Percentiles rank a stretch among this genome's conserved stretches.
Evolutionary conservation across 768 basidiomycete species (phyloP).

Genomic region (Lentinus brumalis): DNA sequence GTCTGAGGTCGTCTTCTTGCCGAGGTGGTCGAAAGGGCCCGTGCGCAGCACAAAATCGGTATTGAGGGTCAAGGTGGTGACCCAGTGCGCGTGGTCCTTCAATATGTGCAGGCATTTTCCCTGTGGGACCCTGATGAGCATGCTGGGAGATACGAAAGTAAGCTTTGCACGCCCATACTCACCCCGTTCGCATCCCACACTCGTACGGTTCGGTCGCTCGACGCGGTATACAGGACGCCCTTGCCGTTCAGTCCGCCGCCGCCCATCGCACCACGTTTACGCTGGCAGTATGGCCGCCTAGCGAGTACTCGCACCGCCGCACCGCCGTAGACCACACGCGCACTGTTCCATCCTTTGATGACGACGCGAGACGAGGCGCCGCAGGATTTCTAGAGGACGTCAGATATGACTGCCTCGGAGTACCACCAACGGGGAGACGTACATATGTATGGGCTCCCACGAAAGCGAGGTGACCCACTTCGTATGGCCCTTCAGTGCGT

Average conservation of each 20-base stretch:
- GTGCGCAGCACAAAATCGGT: constrained; percentile 95
- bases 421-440: constrained; percentile 28
- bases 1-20: constrained; percentile 75
- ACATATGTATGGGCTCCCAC: constrained; percentile 97
- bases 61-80: constrained; percentile 93
- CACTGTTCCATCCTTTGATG: constrained; percentile 95
- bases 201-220: constrained; percentile 90
- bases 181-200: constrained; percentile 91
- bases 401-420: constrained; percentile 4
- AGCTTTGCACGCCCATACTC: constrained; percentile 23
- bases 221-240: constrained; percentile 91
- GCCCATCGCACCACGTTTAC: constrained; percentile 96
- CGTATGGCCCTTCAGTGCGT: constrained; percentile 88
- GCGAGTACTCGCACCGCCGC: constrained; percentile 73
- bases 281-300: constrained; percentile 92
- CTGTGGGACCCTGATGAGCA: constrained; percentile 38
- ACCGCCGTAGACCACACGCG: constrained; percentile 87
- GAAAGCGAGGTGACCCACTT: constrained; percentile 96
- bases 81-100: constrained; percentile 98
- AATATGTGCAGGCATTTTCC: constrained; percentile 83
- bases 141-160: background rate
- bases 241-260: constrained; percentile 68
- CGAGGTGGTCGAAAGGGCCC: constrained; percentile 90
- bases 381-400: constrained; percentile 60
- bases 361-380: constrained; percentile 86